Conservation (phyloP, 1,284 basidiomycete genomes). For the Mycosarcoma maydis region DNA sequence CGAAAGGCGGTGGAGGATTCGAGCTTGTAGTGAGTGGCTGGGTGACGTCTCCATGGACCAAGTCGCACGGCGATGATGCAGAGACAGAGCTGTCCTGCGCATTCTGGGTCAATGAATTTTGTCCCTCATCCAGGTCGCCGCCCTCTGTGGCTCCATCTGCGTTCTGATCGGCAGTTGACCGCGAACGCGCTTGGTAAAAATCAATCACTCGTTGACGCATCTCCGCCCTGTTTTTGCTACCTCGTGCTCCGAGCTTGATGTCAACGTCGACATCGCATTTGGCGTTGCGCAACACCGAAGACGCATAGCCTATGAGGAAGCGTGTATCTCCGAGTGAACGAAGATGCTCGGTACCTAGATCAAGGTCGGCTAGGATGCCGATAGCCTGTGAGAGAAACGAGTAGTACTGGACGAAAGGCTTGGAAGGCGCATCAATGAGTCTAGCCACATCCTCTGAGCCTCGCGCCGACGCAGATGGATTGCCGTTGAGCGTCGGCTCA, state of each 20-base stretch:
- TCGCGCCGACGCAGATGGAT: neutral
- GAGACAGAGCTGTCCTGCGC: neutral
- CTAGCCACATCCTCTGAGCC: constrained; percentile 32
- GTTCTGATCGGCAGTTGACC: neutral
- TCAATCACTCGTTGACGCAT: constrained; percentile 53
- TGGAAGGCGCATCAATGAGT: constrained; percentile 36
- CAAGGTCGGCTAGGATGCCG: constrained; percentile 89
- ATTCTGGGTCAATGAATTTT: neutral
- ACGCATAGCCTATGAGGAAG: constrained; percentile 84
- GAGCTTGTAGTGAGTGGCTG: constrained; percentile 36
- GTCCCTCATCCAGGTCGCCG: neutral
- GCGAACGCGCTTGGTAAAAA: constrained; percentile 10
- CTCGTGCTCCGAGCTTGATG: constrained; percentile 53
- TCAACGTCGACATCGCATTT: constrained; percentile 58
- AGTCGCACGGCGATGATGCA: neutral
- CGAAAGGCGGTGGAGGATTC: constrained; percentile 16
- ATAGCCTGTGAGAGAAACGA: constrained; percentile 88
- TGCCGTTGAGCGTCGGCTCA: constrained; percentile 17
- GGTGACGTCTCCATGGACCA: constrained; percentile 49
- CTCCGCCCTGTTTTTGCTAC: constrained; percentile 47
- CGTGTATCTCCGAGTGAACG: constrained; percentile 93
- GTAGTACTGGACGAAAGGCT: constrained; percentile 70
- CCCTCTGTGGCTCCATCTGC: neutral
- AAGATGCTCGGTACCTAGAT: constrained; percentile 79
- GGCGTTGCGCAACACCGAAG: constrained; percentile 64